phyloP scores from a whole-genome alignment of 805 yeast species.

The Metschnikowia corniflorae region DNA sequence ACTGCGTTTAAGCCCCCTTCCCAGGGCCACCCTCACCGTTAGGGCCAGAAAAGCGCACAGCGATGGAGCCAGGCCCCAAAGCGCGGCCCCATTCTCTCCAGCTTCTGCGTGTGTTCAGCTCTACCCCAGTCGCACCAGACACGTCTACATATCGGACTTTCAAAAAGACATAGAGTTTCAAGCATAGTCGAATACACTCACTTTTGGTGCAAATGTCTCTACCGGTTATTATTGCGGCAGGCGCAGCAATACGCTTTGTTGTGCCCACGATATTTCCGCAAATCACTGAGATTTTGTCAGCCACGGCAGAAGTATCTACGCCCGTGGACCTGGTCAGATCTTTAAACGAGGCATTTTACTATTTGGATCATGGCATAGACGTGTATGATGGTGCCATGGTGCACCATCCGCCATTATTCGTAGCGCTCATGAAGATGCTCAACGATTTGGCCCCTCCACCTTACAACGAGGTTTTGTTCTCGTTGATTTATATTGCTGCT shows the following conservation, averaged over 20 bases:
- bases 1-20: too few species aligned
- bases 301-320: slow-evolving; percentile 51
- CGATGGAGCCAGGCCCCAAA: too few species aligned
- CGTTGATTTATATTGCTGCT: slow-evolving; percentile 49
- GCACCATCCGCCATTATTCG: slow-evolving; percentile 78
- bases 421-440: slow-evolving; percentile 43
- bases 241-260: slow-evolving; percentile 28
- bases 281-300: slow-evolving; percentile 25
- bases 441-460: slow-evolving; percentile 20
- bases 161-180: too few species aligned
- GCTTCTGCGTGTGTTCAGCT: too few species aligned
- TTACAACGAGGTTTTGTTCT: slow-evolving; percentile 20
- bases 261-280: slow-evolving; percentile 35
- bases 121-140: too few species aligned
- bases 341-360: slow-evolving; percentile 32
- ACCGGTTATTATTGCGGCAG: slow-evolving; percentile 14
- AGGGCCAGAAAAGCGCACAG: too few species aligned
- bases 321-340: slow-evolving; percentile 67
- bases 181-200: too few species aligned
- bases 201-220: too few species aligned
- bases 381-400: slow-evolving; percentile 84
- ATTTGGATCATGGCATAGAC: slow-evolving; percentile 48
- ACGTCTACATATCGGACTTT: too few species aligned
- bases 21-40: too few species aligned
- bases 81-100: too few species aligned